Evolutionary conservation across 1,139 yeast species (phyloP), one percentile per base, ranked within the genome.

Genomic region (Hemisphaericaspora xylofermentans): DNA sequence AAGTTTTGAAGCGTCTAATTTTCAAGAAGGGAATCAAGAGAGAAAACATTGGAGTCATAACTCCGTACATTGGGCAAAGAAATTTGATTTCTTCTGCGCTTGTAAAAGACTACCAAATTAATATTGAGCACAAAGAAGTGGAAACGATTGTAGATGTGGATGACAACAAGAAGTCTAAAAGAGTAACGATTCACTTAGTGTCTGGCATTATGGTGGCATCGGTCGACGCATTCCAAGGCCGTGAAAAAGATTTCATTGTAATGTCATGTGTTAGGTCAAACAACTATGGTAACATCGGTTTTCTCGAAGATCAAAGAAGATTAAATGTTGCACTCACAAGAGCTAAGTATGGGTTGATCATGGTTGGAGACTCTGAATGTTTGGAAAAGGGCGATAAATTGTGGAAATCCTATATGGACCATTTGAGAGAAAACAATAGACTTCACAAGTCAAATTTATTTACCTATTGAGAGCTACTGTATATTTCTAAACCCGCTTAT

Each of bases 41-140:
- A 26, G 60, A 66, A 2, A 73, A 78, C 28, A 82, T 83, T 43
- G 87, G 88, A 47, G 66, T 84, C 15, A 79, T 84, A 43, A 83
- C 89, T 1, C 88, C 88, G 9, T 84, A 84, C 55, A 74, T 86
- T 41, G 88, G 87, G 0, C 89, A 84, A 56, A 68, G 89, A 51
- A 88, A 82, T 54, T 58, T 78, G 43, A 65, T 84, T n/a, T 80
- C 88, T 0, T 60, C 71, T 2, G 51, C 57, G 1, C 63, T 82
- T 36, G 76, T 74, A 26, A 59, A 64, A 19, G 82, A 83, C 53
- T 64, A 64, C 6, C 53, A 81, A 9, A 68, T 83, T 39, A 83
- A 83, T 54, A 88, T 88, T 0, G 58, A 60, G 9, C 59, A 65
- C n/a, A 66, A 66, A 36, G 75, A 68, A 3, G 64, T 81, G 38